Percentiles rank a stretch among this genome's conserved stretches.
Conservation (phyloP, 148 eudicot genomes). For the Selenicereus undatus region DNA sequence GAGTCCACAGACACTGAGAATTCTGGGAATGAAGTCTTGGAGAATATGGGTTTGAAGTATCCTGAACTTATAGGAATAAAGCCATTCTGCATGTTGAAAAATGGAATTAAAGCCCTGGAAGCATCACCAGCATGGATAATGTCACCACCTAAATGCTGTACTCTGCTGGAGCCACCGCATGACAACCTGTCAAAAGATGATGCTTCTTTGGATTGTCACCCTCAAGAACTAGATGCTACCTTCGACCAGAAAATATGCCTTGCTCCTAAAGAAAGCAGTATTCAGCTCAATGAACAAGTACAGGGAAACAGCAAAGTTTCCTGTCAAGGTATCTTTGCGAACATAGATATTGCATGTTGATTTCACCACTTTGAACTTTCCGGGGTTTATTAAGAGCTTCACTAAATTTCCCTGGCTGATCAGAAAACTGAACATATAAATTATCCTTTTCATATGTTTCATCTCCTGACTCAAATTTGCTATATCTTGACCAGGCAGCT, state of each 20-base stretch:
- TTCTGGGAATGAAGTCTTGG: conserved; percentile 37
- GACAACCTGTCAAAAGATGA: conserved; percentile 33
- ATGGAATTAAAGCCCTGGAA: conserved; percentile 40
- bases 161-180: conserved; percentile 68
- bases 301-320: conserved; percentile 16
- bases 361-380: neutral
- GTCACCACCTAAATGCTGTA: conserved; percentile 93
- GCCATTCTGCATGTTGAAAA: conserved; percentile 29
- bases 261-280: conserved; percentile 18
- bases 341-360: neutral
- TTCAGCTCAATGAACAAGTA: conserved; percentile 11
- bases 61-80: conserved; percentile 62
- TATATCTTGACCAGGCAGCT: conserved; percentile 23
- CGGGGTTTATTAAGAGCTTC: neutral
- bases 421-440: neutral
- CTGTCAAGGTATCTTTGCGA: conserved; percentile 23
- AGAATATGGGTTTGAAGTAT: conserved; percentile 43
- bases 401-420: neutral
- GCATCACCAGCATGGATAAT: conserved; percentile 71
- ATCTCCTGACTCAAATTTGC: neutral
- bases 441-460: neutral
- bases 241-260: conserved; percentile 28
- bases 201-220: conserved; percentile 20
- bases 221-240: conserved; percentile 28
- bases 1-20: conserved; percentile 49